Evolutionary conservation across 495 filamentous ascomycete genomes (phyloP), one percentile per base, ranked within the genome.

Genomic region (Penicillium parvum): DNA sequence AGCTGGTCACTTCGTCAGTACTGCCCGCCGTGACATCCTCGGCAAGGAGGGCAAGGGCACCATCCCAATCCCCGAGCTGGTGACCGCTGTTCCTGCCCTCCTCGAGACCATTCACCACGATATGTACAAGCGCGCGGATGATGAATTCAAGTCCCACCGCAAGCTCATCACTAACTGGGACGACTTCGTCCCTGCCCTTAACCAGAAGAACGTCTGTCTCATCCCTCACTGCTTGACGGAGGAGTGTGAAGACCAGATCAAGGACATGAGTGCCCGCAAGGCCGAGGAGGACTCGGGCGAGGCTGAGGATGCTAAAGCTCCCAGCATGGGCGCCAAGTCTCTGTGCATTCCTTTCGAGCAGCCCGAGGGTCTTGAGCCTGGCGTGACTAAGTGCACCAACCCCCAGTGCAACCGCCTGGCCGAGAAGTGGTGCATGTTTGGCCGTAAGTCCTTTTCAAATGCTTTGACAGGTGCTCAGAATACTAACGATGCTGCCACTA

Each of bases 301-400:
- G 25, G 78, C 87, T 9, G 81, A 88, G 50, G 87, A 90, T 55
- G 75, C 85, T 52, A 83, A 81, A 55, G 86, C 85, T 14, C 92
- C 94, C 33, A 84, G 80, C 49, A 97, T 97, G 94, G 92, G 92
- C 47, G 94, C 92, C 57, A 98, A 98, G 81, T 86, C 81, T 47
- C 74, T 98, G 55, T 98, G 92, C 64, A 96, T 98, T 74, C 92
- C 94, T 15, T 95, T 95, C 58, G 87, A 97, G 50, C 92, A 97
- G 75, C 89, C 91, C 25, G 81, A 84, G 52, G 87, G 82, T 25
- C 65, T 96, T 43, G 69, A 80, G 44, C 69, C 78, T 47, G 90
- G 88, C 20, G 81, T 85, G 63, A 95, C 88, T 37, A 90, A 90
- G 68, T 98, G 92, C 63, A 69, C 83, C 47, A 94, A 87, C 72